Conservation (phyloP, 2,329 filamentous ascomycete species). For the Aquanectria penicillioides region DNA sequence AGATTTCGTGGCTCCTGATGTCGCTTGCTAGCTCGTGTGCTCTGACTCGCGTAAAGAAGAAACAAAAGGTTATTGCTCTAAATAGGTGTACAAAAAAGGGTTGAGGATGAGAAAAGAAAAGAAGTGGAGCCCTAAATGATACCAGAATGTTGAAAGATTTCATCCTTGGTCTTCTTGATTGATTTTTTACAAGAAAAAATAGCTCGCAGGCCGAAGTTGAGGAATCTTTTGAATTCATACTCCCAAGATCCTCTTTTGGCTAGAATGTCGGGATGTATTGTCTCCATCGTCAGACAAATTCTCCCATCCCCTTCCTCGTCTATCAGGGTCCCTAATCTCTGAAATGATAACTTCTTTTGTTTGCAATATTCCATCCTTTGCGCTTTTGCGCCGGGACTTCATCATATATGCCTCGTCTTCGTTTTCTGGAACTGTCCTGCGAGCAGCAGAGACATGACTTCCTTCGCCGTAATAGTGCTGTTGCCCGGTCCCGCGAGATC, state of each 20-base stretch:
- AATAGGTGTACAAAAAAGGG: too few species aligned
- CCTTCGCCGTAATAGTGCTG: constrained; percentile 6
- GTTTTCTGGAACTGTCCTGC: background rate
- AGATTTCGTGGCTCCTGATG: too few species aligned
- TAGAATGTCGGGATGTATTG: constrained; percentile 8
- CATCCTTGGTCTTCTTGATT: too few species aligned
- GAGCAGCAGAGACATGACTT: background rate
- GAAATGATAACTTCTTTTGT: constrained; percentile 20
- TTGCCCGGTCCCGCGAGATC: constrained; percentile 8
- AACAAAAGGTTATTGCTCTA: too few species aligned
- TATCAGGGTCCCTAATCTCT: constrained; percentile 4
- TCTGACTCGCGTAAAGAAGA: too few species aligned
- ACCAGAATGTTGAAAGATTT: too few species aligned
- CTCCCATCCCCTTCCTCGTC: constrained; percentile 7
- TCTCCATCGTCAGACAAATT: constrained; percentile 12
- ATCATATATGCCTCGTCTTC: constrained; percentile 11
- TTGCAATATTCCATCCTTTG: constrained; percentile 13
- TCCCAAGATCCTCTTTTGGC: background rate
- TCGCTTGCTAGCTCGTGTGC: too few species aligned
- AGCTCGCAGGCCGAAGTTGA: too few species aligned
- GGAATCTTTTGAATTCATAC: too few species aligned
- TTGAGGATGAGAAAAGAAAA: too few species aligned
- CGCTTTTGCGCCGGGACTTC: constrained; percentile 1
- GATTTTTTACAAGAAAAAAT: too few species aligned
- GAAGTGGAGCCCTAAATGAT: too few species aligned